Base-by-base conservation (phyloP, 169 alveolate genomes). In the Ichthyophthirius multifiliis region DNA sequence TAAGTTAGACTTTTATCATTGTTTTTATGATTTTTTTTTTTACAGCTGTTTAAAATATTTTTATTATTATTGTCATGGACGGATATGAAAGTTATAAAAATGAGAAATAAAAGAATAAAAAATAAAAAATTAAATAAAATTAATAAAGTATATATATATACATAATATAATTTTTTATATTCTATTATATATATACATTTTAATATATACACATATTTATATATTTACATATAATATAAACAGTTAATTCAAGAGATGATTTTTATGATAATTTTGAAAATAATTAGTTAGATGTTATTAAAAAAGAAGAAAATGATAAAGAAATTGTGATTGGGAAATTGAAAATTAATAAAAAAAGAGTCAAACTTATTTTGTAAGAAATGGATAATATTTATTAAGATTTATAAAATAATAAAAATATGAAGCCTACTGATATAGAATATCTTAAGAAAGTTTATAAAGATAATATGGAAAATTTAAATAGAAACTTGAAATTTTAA, bases 41-140 rank as follows among this genome's bases (percentile, higher is more conserved):
- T 48, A 81, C 86, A 23, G 86, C 86, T 3, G 86, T 81, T n/a
- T 48, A 81, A 55, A 81, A 76, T 73, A 82, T 81, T 0, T 34
- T 81, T n/a, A 62, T 81, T 9, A 67, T 82, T 2, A 81, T 81
- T 27, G 73, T 81, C 7, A 81, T 81, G 86, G 86, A 81, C 37
- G 80, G 82, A 15, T 81, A 71, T 48, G 86, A 81, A 35, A 43
- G 73, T 43, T 46, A 44, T 4, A 39, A 48, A 27, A 62, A 37
- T 13, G 37, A 81, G 18, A 73, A 45, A 55, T 63, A 65, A 64
- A 45, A 44, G 15, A 12, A 43, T 10, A 32, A 63, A 23, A 46
- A 78, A 43, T 15, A 46, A 27, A 73, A 78, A 9, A 35, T 48
- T 18, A 65, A 63, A 55, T 15, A 10, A 27, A 20, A 10, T 55